Base-by-base conservation (phyloP, 441 rosid species). In the Erodium texanum region DNA sequence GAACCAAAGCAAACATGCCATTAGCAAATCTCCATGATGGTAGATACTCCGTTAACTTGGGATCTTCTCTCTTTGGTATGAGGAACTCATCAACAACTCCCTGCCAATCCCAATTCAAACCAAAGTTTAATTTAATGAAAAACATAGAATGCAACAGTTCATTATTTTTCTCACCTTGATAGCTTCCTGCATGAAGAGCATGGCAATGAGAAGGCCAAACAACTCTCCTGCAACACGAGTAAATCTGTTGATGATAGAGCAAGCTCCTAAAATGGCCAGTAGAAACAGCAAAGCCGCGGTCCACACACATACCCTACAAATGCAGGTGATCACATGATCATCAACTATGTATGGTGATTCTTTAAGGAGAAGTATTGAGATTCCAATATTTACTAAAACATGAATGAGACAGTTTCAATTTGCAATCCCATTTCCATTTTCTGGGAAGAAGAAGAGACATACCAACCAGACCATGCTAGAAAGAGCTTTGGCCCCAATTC, bases 111-210 rank as follows among this genome's bases (percentile, higher is more conserved):
- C 56, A 48, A 16, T 48, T 48, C 56, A 48, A 48, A 48, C 15
- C 56, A 48, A 15, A 36, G 43, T 36, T 36, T 8, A n/a, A n/a
- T n/a, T n/a, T n/a, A n/a, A n/a, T n/a, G n/a, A n/a, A n/a, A n/a
- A n/a, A n/a, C n/a, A n/a, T n/a, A n/a, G n/a, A n/a, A n/a, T n/a
- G n/a, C n/a, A n/a, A n/a, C n/a, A n/a, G n/a, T n/a, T n/a, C n/a
- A n/a, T n/a, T 18, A 61, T 41, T 12, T 38, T 15, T 69, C 83
- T 80, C 70, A 88, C 94, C 77, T 84, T 81, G 71, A 88, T 85
- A 16, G 91, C 94, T 75, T 88, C 89, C 82, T 88, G 89, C 92
- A 86, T 88, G 72, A 88, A 88, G 66, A 88, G 89, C 87, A 88
- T 88, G 68, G 92, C 92, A 75, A 88, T 86, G 63, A 88, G 87